Percentiles rank a stretch among this genome's conserved stretches.
Evolutionary conservation across 768 basidiomycete genomes (phyloP).

Genomic region (Naganishia friedmannii): DNA sequence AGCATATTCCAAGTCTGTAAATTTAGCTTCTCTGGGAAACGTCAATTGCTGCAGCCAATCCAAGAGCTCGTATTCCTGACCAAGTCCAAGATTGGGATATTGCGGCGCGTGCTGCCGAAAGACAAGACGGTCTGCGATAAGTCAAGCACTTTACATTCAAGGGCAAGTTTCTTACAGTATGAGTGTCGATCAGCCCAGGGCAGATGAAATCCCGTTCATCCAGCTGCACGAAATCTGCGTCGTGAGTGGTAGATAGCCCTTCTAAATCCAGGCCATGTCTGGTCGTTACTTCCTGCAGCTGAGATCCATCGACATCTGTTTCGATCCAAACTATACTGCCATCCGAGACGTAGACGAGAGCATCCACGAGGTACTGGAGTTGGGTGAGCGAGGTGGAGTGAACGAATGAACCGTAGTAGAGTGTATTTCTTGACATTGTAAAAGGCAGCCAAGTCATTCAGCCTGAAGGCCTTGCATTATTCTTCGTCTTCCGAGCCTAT

Average conservation of each 20-base stretch:
- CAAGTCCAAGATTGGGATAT: slow-evolving; percentile 56
- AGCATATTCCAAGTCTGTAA: slow-evolving; percentile 69
- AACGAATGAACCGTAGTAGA: slow-evolving; percentile 41
- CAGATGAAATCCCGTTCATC: slow-evolving; percentile 64
- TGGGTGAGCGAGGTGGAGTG: slow-evolving; percentile 40
- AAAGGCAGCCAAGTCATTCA: background rate
- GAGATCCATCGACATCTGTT: slow-evolving; percentile 56
- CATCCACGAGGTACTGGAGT: slow-evolving; percentile 55
- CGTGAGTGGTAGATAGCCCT: slow-evolving; percentile 28
- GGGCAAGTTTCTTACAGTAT: slow-evolving; percentile 62
- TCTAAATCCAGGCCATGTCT: slow-evolving; percentile 57
- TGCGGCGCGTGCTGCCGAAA: slow-evolving; percentile 71
- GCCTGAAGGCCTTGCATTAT: background rate
- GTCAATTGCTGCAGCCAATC: slow-evolving; percentile 83
- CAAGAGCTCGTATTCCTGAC: slow-evolving; percentile 78
- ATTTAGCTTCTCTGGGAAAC: slow-evolving; percentile 81
- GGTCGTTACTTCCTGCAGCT: slow-evolving; percentile 56
- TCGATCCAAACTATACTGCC: slow-evolving; percentile 73
- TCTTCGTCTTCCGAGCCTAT: background rate
- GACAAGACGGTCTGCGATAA: background rate
- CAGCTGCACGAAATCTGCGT: slow-evolving; percentile 53
- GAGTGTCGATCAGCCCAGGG: slow-evolving; percentile 88
- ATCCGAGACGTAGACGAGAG: slow-evolving; percentile 60
- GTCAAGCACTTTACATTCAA: background rate
- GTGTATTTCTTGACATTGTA: slow-evolving; percentile 18